Conservation (phyloP, 202 grass and related monocot species). For the Digitaria exilis region DNA sequence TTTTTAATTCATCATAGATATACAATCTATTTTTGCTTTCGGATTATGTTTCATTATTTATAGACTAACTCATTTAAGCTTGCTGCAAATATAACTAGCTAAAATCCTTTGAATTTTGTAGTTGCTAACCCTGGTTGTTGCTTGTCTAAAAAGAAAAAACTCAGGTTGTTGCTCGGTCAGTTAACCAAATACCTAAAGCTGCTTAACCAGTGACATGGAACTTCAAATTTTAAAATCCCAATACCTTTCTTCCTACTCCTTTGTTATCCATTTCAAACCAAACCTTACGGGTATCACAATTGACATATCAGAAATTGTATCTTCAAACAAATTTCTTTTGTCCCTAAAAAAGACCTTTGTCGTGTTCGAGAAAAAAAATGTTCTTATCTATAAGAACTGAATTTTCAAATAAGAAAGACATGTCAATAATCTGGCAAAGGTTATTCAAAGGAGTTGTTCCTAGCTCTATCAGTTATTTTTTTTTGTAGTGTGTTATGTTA, state of each 20-base stretch:
- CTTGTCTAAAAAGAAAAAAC: too few relatives aligned
- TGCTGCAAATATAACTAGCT: neutral
- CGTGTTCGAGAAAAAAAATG: too few relatives aligned
- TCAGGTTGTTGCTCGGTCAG: neutral
- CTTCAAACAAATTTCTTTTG: neutral
- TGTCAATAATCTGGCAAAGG: neutral
- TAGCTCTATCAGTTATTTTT: neutral
- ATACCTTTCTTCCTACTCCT: neutral
- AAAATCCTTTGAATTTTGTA: neutral
- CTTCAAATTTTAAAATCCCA: neutral
- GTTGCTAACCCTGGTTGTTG: neutral
- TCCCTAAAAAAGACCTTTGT: too few relatives aligned
- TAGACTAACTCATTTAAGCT: neutral
- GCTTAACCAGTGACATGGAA: neutral
- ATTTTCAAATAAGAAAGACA: neutral
- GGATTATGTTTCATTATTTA: neutral
- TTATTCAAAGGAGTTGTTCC: neutral
- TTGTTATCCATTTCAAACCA: neutral
- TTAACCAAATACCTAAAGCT: conserved; percentile 18
- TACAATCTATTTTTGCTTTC: neutral
- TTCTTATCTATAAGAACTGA: neutral
- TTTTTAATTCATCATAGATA: neutral
- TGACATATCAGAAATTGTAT: neutral
- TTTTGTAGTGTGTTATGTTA: neutral
- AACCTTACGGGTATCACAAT: neutral